A percentile compares a stretch with the other conserved stretches of the same genome.
These are phyloP conservation scores for Solanum rostratum DNA, from an alignment of 257 asterid species.

Conservation along the genomic window DNA sequence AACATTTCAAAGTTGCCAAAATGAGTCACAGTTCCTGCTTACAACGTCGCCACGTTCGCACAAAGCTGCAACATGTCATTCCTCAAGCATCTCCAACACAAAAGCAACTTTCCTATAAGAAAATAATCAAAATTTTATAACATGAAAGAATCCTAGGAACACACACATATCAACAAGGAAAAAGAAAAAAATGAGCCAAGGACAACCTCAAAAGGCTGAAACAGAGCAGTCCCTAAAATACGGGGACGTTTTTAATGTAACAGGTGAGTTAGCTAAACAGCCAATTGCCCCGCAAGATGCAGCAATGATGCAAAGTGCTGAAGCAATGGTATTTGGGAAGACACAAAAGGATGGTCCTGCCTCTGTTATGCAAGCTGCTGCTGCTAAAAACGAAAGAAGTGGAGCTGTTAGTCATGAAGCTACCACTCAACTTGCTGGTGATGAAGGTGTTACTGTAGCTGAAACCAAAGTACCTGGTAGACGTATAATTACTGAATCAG, in stretches of 20 bases:
- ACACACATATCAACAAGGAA: background rate
- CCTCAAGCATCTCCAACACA: background rate
- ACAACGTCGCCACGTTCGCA: background rate
- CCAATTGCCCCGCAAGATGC: slow-evolving; percentile 58
- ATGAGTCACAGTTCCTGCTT: background rate
- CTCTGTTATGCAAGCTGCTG: slow-evolving; percentile 54
- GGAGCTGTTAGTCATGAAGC: slow-evolving; percentile 38
- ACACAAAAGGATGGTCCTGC: slow-evolving; percentile 52
- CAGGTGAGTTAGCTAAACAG: slow-evolving; percentile 43
- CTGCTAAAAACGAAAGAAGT: slow-evolving; percentile 36
- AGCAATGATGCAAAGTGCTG: slow-evolving; percentile 65
- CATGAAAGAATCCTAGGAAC: too few species aligned
- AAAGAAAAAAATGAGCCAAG: slow-evolving; percentile 35
- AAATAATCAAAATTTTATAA: background rate
- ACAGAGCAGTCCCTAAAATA: slow-evolving; percentile 30
- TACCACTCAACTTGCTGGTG: slow-evolving; percentile 17
- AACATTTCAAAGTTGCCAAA: background rate
- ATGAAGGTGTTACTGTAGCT: slow-evolving; percentile 29
- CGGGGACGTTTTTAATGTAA: slow-evolving; percentile 41
- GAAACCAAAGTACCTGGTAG: slow-evolving; percentile 37
- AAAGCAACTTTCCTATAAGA: background rate
- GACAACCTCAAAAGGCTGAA: slow-evolving; percentile 22
- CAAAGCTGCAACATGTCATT: background rate
- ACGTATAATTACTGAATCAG: slow-evolving; percentile 48
- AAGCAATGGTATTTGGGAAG: slow-evolving; percentile 29